Evolutionary conservation across 1,139 yeast genomes (phyloP).

Genomic region (Debaryomyces udenii): DNA sequence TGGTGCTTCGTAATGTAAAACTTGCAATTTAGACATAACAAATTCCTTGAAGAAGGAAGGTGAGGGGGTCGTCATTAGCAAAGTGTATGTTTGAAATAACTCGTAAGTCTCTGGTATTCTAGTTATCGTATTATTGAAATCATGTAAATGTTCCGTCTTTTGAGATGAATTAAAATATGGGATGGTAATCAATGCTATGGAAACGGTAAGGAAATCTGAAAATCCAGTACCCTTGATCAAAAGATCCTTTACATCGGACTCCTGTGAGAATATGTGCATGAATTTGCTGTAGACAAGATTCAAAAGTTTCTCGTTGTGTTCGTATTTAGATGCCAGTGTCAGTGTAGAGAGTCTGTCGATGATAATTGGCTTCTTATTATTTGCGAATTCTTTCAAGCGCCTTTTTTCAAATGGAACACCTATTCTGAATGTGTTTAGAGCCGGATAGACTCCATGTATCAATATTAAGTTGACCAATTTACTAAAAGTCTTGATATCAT

Average conservation of each 20-base stretch:
- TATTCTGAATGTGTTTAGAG: slow-evolving; percentile 52
- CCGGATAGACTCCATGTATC: slow-evolving; percentile 71
- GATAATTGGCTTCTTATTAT: slow-evolving; percentile 26
- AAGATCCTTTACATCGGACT: slow-evolving; percentile 58
- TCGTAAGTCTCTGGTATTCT: slow-evolving; percentile 61
- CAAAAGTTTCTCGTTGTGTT: slow-evolving; percentile 30
- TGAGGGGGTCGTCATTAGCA: slow-evolving; percentile 48
- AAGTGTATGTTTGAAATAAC: slow-evolving; percentile 56
- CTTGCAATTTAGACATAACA: slow-evolving; percentile 50
- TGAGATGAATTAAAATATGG: slow-evolving; percentile 30
- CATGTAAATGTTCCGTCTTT: slow-evolving; percentile 15
- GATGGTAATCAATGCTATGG: slow-evolving; percentile 53
- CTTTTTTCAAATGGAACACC: slow-evolving; percentile 72
- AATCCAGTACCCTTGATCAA: slow-evolving; percentile 71
- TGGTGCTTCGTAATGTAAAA: slow-evolving; percentile 57
- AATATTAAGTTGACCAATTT: slow-evolving; percentile 64
- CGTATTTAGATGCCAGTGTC: slow-evolving; percentile 8
- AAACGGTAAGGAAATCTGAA: slow-evolving; percentile 63
- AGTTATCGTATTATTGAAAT: slow-evolving; percentile 19
- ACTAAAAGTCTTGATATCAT: slow-evolving; percentile 78
- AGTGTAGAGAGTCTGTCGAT: slow-evolving; percentile 20
- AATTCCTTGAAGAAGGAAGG: slow-evolving; percentile 44
- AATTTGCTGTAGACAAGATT: slow-evolving; percentile 38
- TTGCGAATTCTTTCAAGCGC: slow-evolving; percentile 48
- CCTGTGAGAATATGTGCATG: slow-evolving; percentile 33